phyloP scores from a whole-genome alignment of 2,329 filamentous ascomycete genomes.

The Coniochaeta sp. region DNA sequence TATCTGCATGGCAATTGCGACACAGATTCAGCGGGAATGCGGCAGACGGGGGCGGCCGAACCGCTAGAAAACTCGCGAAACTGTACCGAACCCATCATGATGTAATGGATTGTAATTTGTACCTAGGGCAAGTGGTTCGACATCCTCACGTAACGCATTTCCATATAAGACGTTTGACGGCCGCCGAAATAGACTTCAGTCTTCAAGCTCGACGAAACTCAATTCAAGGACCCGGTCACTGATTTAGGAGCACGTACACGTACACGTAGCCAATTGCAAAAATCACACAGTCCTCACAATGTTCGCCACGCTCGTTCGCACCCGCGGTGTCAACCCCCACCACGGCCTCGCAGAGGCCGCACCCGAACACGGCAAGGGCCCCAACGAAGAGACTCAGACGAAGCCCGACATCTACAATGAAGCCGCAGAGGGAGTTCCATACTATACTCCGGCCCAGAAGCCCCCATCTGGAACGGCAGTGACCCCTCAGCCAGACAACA shows the following conservation, averaged over 20 bases:
- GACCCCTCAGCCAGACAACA: conserved; percentile 26
- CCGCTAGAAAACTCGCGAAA: background rate
- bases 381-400: background rate
- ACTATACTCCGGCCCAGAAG: conserved; percentile 38
- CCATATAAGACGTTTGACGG: too few relatives aligned
- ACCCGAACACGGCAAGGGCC: background rate
- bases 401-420: conserved; percentile 12
- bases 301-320: background rate
- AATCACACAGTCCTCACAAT: background rate
- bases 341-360: background rate
- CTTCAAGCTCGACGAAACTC: too few relatives aligned
- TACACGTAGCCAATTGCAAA: too few relatives aligned
- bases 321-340: background rate
- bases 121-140: background rate
- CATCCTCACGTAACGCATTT: too few relatives aligned
- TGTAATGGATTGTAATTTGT: background rate
- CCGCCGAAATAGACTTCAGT: too few relatives aligned
- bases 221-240: too few relatives aligned
- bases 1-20: background rate
- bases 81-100: background rate
- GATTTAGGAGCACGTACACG: too few relatives aligned
- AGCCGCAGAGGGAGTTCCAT: conserved; percentile 28
- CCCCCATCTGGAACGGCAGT: conserved; percentile 35
- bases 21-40: background rate
- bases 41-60: background rate